These are phyloP conservation scores for Pascua sp. DNA, from an alignment of 1,284 basidiomycete species.

Conservation along the genomic window DNA sequence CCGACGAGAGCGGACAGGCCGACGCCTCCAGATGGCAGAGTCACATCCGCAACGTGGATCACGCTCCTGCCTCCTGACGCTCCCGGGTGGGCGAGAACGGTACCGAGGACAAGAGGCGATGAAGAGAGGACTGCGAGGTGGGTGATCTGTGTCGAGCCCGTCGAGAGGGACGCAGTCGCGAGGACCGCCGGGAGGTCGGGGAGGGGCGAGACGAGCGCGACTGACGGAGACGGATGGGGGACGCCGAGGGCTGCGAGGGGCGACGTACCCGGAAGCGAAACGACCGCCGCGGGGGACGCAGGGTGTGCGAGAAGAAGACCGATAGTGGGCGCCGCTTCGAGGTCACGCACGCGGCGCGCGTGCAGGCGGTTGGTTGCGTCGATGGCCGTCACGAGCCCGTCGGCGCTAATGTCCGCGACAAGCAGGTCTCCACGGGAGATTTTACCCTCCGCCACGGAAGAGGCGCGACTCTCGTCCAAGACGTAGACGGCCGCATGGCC, in stretches of 20 bases:
- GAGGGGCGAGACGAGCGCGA: constrained; percentile 31
- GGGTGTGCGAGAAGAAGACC: constrained; percentile 10
- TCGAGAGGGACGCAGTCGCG: constrained; percentile 19
- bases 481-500: constrained; percentile 13
- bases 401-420: constrained; percentile 27
- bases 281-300: constrained; percentile 12
- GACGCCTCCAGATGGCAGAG: constrained; percentile 31
- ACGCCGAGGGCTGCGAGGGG: constrained; percentile 26
- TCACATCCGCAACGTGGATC: constrained; percentile 36
- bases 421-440: not conserved
- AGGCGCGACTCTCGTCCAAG: constrained; percentile 9
- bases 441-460: too few relatives aligned
- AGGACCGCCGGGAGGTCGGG: constrained; percentile 31
- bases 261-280: constrained; percentile 21
- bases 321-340: not conserved
- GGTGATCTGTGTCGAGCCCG: constrained; percentile 23
- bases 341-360: constrained; percentile 7
- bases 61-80: constrained; percentile 24
- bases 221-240: constrained; percentile 23
- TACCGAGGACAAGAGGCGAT: constrained; percentile 22
- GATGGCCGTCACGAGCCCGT: constrained; percentile 31
- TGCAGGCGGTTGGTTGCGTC: constrained; percentile 19
- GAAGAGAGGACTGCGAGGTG: constrained; percentile 24
- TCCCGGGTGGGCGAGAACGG: constrained; percentile 13
- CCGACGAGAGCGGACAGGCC: constrained; percentile 38